These are phyloP conservation scores for Colletotrichum navitas DNA, from an alignment of 2,329 filamentous ascomycete genomes.

Conservation along the genomic window DNA sequence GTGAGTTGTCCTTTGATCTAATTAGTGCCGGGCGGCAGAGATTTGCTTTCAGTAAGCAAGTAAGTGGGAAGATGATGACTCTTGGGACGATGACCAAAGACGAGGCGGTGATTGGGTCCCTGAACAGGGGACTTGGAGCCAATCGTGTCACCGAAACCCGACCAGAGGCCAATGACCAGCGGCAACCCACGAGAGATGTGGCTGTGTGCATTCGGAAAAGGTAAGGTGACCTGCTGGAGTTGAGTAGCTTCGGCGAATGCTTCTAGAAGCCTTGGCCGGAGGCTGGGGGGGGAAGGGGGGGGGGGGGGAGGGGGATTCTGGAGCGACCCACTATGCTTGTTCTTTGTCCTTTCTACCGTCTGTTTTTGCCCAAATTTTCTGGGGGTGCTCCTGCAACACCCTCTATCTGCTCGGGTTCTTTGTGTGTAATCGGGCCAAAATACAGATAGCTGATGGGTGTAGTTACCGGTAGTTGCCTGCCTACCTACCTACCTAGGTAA, in stretches of 20 bases:
- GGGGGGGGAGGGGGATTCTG: not conserved
- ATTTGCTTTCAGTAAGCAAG: not conserved
- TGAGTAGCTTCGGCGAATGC: not conserved
- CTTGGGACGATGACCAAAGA: not conserved
- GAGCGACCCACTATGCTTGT: not conserved
- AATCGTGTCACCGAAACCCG: not conserved
- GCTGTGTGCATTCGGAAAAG: not conserved
- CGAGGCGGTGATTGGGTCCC: constrained; percentile 1
- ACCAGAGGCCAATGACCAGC: not conserved
- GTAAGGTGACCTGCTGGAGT: not conserved
- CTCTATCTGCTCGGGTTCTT: not conserved
- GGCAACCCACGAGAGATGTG: not conserved
- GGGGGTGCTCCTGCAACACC: too few species aligned
- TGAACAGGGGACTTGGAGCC: not conserved
- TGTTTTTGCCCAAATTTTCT: not conserved
- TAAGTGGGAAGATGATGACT: not conserved
- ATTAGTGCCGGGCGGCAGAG: constrained; percentile 2
- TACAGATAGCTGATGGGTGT: not conserved
- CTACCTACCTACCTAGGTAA: too few species aligned
- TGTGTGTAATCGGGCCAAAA: not conserved
- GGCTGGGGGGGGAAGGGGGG: not conserved
- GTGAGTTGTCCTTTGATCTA: not conserved
- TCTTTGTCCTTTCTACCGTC: not conserved
- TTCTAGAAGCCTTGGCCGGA: constrained; percentile 4
- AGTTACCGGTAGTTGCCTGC: too few species aligned